Evolutionary conservation across 1,139 yeast genomes (phyloP).

Genomic region (Keqinozyma sinolaborantium): DNA sequence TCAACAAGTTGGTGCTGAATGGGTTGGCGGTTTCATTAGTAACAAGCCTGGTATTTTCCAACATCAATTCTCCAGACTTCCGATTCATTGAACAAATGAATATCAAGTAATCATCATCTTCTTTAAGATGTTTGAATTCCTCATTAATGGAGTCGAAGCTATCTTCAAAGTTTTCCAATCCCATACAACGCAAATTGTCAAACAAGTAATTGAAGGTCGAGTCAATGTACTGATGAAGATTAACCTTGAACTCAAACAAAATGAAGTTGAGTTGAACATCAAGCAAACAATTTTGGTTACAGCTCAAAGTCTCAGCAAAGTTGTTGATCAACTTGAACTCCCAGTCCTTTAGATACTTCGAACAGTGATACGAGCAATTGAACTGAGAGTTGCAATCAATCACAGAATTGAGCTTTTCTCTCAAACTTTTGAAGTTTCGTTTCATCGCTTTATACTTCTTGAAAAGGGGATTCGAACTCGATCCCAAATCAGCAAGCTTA

Average conservation of each 20-base stretch:
- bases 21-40: slow-evolving; percentile 4
- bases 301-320: slow-evolving; percentile 21
- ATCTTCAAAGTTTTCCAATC: slow-evolving; percentile 1
- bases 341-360: slow-evolving; percentile 17
- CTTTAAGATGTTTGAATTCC: slow-evolving; percentile 1
- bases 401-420: background rate
- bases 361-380: background rate
- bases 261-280: slow-evolving; percentile 37
- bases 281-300: slow-evolving; percentile 24
- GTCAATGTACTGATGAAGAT: slow-evolving; percentile 23
- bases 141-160: background rate
- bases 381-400: slow-evolving; percentile 3
- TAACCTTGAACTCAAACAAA: slow-evolving; percentile 28
- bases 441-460: background rate
- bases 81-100: slow-evolving; percentile 31
- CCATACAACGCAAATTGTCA: slow-evolving; percentile 4
- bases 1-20: background rate
- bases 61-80: slow-evolving; percentile 25
- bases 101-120: slow-evolving; percentile 8
- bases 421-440: background rate
- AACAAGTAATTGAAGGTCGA: slow-evolving; percentile 9
- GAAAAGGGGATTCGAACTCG: background rate
- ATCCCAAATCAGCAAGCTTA: background rate
- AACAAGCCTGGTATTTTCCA: slow-evolving; percentile 16
- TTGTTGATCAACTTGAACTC: slow-evolving; percentile 20